Evolutionary conservation across 441 rosid genomes (phyloP).

Genomic region (Croton laevigatus): DNA sequence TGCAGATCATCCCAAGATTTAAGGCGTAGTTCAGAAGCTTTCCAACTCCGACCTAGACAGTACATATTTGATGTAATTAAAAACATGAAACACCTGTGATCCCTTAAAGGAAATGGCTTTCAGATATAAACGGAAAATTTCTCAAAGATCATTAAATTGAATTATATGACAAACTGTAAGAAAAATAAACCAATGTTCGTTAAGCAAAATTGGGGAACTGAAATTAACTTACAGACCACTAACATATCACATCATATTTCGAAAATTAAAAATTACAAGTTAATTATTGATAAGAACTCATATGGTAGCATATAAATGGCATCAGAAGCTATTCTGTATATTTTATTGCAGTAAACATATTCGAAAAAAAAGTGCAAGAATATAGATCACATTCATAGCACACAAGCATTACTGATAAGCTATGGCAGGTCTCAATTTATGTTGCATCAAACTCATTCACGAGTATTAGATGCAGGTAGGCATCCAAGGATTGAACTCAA

Average conservation of each 20-base stretch:
- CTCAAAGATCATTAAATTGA: too few species aligned
- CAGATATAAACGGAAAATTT: background rate
- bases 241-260: too few species aligned
- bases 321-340: background rate
- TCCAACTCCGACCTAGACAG: slow-evolving; percentile 89
- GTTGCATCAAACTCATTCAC: background rate
- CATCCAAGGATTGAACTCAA: too few species aligned
- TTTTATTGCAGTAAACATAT: background rate
- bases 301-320: background rate
- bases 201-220: background rate
- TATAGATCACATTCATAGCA: background rate
- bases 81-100: background rate
- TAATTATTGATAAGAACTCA: too few species aligned
- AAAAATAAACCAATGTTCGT: too few species aligned
- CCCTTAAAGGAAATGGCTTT: background rate
- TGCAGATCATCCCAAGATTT: slow-evolving; percentile 95
- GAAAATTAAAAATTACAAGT: background rate
- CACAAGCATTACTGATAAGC: background rate
- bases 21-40: slow-evolving; percentile 86
- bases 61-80: background rate
- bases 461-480: background rate
- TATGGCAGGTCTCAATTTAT: background rate
- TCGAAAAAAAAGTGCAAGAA: background rate
- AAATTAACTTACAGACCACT: too few species aligned
- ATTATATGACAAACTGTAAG: too few species aligned